Conservation (phyloP, 306 rosid genomes). For the Benincasa hispida region DNA sequence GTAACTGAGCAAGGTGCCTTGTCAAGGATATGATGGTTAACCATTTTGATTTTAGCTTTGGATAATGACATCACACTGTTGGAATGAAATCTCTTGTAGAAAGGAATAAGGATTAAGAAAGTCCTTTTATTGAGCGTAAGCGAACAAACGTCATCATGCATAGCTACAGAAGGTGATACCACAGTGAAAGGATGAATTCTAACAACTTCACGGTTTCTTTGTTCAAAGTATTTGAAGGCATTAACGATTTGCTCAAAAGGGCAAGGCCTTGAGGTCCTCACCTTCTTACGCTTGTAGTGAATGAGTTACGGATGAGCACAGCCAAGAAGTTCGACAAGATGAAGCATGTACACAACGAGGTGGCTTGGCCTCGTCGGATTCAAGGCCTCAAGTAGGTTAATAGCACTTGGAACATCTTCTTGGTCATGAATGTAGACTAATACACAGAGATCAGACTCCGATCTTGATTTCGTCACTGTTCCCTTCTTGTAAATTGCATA, state of each 20-base stretch:
- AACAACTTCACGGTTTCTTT: not conserved
- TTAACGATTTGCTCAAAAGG: constrained; percentile 9
- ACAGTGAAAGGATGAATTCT: constrained; percentile 14
- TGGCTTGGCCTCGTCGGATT: constrained; percentile 18
- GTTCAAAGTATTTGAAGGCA: constrained; percentile 19
- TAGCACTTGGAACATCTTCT: constrained; percentile 11
- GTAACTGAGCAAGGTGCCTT: constrained; percentile 27
- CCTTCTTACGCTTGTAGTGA: constrained; percentile 8
- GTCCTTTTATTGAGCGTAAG: constrained; percentile 14
- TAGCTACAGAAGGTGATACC: constrained; percentile 9
- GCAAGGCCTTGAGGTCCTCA: not conserved
- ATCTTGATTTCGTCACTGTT: constrained; percentile 6
- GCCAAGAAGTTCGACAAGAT: constrained; percentile 21
- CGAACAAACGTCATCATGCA: constrained; percentile 23
- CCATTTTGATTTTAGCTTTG: not conserved
- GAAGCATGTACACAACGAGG: constrained; percentile 13
- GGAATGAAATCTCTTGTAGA: constrained; percentile 2
- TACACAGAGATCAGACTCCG: constrained; percentile 7
- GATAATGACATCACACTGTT: not conserved
- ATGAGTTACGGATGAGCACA: constrained; percentile 16
- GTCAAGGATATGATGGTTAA: constrained; percentile 15
- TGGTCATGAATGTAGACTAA: constrained; percentile 18
- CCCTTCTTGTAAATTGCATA: constrained; percentile 14
- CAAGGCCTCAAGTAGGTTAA: constrained; percentile 25
- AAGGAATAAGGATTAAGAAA: constrained; percentile 19